These are phyloP conservation scores for Mycena vulgaris DNA, from an alignment of 768 basidiomycete genomes.

Conservation along the genomic window DNA sequence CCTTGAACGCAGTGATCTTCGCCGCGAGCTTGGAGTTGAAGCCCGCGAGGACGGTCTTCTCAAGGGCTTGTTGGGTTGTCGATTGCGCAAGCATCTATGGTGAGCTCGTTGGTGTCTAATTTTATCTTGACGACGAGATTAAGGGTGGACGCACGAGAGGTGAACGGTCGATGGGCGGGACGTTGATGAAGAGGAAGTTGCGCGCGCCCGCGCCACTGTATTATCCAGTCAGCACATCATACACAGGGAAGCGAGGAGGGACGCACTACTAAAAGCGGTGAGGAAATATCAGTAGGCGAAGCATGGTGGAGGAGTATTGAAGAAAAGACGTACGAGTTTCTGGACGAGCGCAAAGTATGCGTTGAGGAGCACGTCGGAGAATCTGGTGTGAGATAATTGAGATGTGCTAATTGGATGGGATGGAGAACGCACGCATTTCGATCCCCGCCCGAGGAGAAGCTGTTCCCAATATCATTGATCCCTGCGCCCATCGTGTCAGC, in stretches of 20 bases:
- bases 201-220: conserved; percentile 67
- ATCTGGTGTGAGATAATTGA: conserved; percentile 49
- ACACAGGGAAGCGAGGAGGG: neutral
- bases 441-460: conserved; percentile 62
- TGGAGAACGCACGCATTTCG: conserved; percentile 59
- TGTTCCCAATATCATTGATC: conserved; percentile 78
- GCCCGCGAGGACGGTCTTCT: conserved; percentile 62
- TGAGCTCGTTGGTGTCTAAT: neutral
- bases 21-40: conserved; percentile 68
- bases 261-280: conserved; percentile 51
- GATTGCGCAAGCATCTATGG: conserved; percentile 64
- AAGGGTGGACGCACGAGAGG: conserved; percentile 53
- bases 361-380: conserved; percentile 63
- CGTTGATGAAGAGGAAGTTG: conserved; percentile 66
- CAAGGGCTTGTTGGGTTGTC: conserved; percentile 54
- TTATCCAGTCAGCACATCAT: neutral
- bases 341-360: conserved; percentile 67
- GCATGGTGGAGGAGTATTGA: too few relatives aligned
- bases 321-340: conserved; percentile 56
- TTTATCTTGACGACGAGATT: neutral
- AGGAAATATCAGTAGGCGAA: conserved; percentile 20
- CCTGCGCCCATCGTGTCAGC: too few relatives aligned
- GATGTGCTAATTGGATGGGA: neutral
- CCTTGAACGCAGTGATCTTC: conserved; percentile 58
- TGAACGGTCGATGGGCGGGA: conserved; percentile 59